A percentile compares a stretch with the other conserved stretches of the same genome.
phyloP scores from a whole-genome alignment of 352 stramenopile species.

The Peronospora belbahrii region DNA sequence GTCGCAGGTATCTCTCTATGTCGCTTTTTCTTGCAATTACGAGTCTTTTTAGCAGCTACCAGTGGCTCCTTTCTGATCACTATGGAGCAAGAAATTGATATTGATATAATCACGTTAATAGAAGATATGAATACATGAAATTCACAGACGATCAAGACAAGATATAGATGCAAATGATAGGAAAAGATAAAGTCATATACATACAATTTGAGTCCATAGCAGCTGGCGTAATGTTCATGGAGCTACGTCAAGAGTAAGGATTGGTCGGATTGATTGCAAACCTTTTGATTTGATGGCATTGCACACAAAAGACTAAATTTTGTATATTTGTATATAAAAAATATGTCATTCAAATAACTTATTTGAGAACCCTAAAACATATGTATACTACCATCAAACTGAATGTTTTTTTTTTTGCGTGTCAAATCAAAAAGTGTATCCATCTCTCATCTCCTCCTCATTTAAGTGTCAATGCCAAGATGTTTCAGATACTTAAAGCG shows the following conservation, averaged over 20 bases:
- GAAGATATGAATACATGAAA: too few relatives aligned
- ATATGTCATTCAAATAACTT: constrained; percentile 25
- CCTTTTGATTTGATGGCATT: not conserved
- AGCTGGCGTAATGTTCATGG: constrained; percentile 12
- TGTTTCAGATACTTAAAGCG: constrained; percentile 87
- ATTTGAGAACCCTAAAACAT: constrained; percentile 9
- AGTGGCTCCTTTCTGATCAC: constrained; percentile 9
- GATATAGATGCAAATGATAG: not conserved
- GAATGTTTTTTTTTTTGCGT: constrained; percentile 7
- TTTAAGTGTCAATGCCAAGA: constrained; percentile 70
- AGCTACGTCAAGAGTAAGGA: constrained; percentile 13
- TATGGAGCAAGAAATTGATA: constrained; percentile 1
- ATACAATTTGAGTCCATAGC: constrained; percentile 12
- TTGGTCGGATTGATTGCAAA: constrained; percentile 12
- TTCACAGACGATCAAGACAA: too few relatives aligned
- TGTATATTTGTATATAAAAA: not conserved
- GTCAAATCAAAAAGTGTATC: too few relatives aligned
- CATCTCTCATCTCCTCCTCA: too few relatives aligned
- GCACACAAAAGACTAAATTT: not conserved
- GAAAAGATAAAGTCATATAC: constrained; percentile 7
- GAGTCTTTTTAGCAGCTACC: constrained; percentile 18
- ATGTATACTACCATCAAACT: not conserved
- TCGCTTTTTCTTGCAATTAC: constrained; percentile 31
- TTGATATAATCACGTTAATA: too few relatives aligned
- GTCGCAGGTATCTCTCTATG: constrained; percentile 2